Conservation (phyloP, 192 early-diverging fungal genomes). For the Ambispora gerdemannii region DNA sequence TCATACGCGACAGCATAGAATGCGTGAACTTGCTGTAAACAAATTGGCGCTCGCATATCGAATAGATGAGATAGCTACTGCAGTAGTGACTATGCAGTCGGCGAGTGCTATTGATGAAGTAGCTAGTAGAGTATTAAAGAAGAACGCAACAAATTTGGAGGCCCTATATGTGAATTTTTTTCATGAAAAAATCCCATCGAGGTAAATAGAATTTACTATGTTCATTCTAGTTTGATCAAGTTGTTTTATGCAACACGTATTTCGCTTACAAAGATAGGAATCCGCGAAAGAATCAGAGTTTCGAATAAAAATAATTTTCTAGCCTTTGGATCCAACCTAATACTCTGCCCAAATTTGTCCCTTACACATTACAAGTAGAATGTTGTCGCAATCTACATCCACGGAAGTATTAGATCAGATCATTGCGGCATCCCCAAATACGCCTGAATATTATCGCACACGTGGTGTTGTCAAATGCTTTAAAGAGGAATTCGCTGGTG, state of each 20-base stretch:
- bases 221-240: background rate
- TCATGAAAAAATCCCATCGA: constrained; percentile 29
- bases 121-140: constrained; percentile 26
- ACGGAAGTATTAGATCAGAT: constrained; percentile 24
- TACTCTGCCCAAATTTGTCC: constrained; percentile 16
- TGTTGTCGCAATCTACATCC: constrained; percentile 29
- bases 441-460: constrained; percentile 24
- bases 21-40: constrained; percentile 28
- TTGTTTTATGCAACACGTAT: no score
- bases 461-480: constrained; percentile 29
- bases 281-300: background rate
- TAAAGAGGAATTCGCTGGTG: constrained; percentile 27
- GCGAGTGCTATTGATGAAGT: constrained; percentile 28
- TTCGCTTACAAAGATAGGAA: no score
- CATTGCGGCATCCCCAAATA: constrained; percentile 20
- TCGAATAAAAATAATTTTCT: background rate
- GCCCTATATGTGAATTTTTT: constrained; percentile 28
- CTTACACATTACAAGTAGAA: constrained; percentile 26
- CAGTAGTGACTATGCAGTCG: constrained; percentile 23
- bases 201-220: constrained; percentile 21
- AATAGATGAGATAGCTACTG: constrained; percentile 27
- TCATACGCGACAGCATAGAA: constrained; percentile 27
- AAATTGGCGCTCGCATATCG: constrained; percentile 28
- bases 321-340: constrained; percentile 12
- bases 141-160: constrained; percentile 22